A percentile compares a stretch with the other conserved stretches of the same genome.
Conservation (phyloP, 352 stramenopile genomes). For the Globisporangium spiculum region DNA sequence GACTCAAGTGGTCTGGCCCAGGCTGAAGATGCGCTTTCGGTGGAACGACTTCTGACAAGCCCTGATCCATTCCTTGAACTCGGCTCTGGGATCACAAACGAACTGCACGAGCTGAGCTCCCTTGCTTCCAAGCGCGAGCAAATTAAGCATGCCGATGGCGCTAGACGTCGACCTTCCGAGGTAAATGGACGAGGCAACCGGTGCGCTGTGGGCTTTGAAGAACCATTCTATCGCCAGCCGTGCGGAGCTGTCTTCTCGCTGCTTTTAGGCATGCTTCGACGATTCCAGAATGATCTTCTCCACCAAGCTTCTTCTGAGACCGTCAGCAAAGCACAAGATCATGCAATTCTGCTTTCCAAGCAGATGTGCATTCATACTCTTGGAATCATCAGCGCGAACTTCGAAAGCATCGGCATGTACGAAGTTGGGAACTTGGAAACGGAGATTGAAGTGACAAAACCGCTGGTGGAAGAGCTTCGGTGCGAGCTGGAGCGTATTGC, state of each 20-base stretch:
- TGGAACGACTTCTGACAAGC: slow-evolving; percentile 6
- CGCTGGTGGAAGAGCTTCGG: slow-evolving; percentile 36
- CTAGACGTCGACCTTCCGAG: background rate
- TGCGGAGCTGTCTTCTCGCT: slow-evolving; percentile 48
- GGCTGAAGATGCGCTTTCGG: background rate
- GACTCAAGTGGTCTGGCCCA: background rate
- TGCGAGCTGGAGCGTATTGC: slow-evolving; percentile 50
- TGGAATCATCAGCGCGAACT: slow-evolving; percentile 61
- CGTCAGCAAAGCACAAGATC: background rate
- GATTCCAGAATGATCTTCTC: slow-evolving; percentile 21
- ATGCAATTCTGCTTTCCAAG: background rate
- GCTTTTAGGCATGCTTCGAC: slow-evolving; percentile 48
- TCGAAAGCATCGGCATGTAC: slow-evolving; percentile 57
- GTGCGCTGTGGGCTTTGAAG: slow-evolving; percentile 50
- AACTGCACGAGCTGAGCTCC: slow-evolving; percentile 14
- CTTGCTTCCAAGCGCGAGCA: slow-evolving; percentile 11
- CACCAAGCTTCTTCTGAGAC: background rate
- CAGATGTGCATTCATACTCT: slow-evolving; percentile 38
- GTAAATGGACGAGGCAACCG: background rate
- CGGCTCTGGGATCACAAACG: slow-evolving; percentile 20
- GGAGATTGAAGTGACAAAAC: slow-evolving; percentile 38
- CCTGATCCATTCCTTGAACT: slow-evolving; percentile 20
- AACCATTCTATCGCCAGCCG: slow-evolving; percentile 74
- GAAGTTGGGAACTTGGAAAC: slow-evolving; percentile 36
- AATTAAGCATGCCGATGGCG: background rate